These are phyloP conservation scores for Lactifluus echinatus DNA, from an alignment of 768 basidiomycete genomes.

Conservation along the genomic window DNA sequence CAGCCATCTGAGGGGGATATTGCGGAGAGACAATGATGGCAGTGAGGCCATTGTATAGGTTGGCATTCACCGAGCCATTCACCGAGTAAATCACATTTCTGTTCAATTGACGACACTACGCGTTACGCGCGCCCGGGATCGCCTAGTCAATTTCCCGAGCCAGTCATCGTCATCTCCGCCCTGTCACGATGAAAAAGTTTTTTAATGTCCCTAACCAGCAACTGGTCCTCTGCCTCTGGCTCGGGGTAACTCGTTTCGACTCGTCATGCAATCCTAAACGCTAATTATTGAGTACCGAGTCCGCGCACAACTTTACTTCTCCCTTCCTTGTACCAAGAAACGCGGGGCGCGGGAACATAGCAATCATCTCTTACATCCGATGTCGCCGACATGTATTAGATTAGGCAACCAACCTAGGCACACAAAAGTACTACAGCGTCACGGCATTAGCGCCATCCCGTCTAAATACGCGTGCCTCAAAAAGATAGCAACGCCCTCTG, in stretches of 20 bases:
- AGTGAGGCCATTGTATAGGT: conserved; percentile 1
- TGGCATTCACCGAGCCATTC: conserved; percentile 45
- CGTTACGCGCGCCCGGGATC: not conserved
- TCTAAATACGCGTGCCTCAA: conserved; percentile 18
- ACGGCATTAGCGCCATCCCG: conserved; percentile 21
- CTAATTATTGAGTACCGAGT: not conserved
- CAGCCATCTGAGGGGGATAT: conserved; percentile 11
- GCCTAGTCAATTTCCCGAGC: conserved; percentile 17
- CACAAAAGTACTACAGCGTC: not conserved
- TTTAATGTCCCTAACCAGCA: not conserved
- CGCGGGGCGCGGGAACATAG: not conserved
- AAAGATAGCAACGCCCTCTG: conserved; percentile 13
- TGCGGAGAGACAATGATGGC: not conserved
- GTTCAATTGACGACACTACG: not conserved
- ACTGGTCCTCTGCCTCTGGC: not conserved
- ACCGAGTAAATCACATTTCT: conserved; percentile 38
- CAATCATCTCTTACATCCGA: not conserved
- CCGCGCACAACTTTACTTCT: not conserved
- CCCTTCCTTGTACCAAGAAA: not conserved
- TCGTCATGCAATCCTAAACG: too few relatives aligned
- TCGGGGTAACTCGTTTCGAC: conserved; percentile 20
- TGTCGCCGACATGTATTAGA: not conserved
- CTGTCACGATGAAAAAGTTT: conserved; percentile 3
- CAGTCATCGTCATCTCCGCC: not conserved
- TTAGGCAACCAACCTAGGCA: not conserved